Base-by-base conservation (phyloP, 257 asterid genomes). In the Thymus quinquecostatus region DNA sequence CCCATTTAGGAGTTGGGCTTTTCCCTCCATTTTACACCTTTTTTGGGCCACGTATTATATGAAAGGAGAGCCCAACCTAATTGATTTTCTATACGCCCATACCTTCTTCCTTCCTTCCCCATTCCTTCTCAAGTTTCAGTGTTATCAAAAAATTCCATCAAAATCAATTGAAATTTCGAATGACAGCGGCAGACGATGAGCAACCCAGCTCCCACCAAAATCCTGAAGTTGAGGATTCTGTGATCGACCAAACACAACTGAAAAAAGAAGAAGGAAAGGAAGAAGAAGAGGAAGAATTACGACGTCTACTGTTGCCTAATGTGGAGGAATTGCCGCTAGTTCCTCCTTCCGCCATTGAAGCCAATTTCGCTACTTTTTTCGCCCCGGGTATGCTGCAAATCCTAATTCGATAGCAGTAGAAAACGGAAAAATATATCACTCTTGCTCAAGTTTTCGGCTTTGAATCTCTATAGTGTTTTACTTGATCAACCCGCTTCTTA, bases 261-360 rank as follows among this genome's bases (percentile, higher is more conserved):
- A 67, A 64, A 44, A 57, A 48, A 41, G 61, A 33, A 11, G 64
- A 64, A 50, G 21, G 21, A 21, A 21, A 21, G 21, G 78, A 33
- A 1, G 79, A 30, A 7, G 78, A 57, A 2, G 87, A 82, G 8
- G 92, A 87, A 58, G 90, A 89, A 66, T 43, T 94, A 65, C 77
- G 62, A 69, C 84, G 84, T 72, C 95, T 91, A 76, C 68, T 91
- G 75, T 50, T 89, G 77, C 96, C 96, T 14, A 81, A 83, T 71
- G 69, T 85, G 5, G 85, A 87, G 12, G 86, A 83, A 33, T 85
- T 94, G 72, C 97, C 93, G 45, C 64, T 28, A 10, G 44, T 71
- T 59, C 97, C 99, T 34, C 90, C 90, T 43, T 84, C 97, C 1
- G 93, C 97, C 6, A 78, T 88, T 0, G 82, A 86, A 80, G 69